A percentile compares a stretch with the other conserved stretches of the same genome.
Conservation (phyloP, 1,284 basidiomycete genomes). For the Puccinia coronata region DNA sequence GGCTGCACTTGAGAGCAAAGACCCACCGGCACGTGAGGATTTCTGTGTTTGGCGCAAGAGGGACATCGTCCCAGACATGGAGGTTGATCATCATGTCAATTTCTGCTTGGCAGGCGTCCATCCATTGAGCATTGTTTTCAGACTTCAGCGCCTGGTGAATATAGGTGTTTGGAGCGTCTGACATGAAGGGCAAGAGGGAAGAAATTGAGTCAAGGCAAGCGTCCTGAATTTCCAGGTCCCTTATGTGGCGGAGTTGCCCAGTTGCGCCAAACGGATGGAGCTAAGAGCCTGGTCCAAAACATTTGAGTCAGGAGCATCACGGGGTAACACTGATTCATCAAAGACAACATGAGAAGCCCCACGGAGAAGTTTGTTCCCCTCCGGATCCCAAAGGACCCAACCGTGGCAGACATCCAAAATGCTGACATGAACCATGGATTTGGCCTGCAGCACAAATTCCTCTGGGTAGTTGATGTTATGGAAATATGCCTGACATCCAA, state of each 20-base stretch:
- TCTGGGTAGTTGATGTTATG: background rate
- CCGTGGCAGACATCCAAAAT: background rate
- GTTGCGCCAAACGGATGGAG: background rate
- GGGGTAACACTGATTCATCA: background rate
- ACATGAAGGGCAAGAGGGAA: too few relatives aligned
- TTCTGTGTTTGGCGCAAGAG: background rate
- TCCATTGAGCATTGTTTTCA: background rate
- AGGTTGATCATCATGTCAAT: background rate
- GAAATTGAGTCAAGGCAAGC: too few relatives aligned
- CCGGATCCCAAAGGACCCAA: slow-evolving; percentile 17
- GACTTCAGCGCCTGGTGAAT: too few relatives aligned
- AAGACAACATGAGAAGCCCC: background rate
- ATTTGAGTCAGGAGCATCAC: background rate
- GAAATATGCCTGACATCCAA: background rate
- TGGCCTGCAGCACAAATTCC: background rate
- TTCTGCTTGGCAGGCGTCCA: too few relatives aligned
- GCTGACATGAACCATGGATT: background rate
- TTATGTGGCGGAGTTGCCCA: background rate
- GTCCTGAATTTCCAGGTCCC: too few relatives aligned
- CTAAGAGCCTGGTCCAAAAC: background rate
- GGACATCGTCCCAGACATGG: background rate
- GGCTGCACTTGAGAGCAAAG: background rate
- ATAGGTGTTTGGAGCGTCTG: too few relatives aligned
- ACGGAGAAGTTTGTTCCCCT: background rate
- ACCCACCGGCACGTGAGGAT: too few relatives aligned